Conservation (phyloP, 2,329 filamentous ascomycete species). For the Fusarium sp. region DNA sequence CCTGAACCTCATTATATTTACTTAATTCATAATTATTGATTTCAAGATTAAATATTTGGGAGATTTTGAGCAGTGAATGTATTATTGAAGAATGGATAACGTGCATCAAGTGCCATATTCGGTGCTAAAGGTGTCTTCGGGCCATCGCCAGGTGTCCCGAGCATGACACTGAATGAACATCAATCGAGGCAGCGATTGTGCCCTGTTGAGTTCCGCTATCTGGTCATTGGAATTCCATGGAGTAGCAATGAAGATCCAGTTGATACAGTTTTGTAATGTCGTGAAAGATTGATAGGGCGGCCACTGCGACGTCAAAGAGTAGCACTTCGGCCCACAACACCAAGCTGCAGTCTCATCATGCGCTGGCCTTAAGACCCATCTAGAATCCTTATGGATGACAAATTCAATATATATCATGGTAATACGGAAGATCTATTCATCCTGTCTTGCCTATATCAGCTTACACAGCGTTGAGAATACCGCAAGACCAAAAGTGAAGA, state of each 20-base stretch:
- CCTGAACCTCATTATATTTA: not conserved
- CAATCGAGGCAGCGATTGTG: fast-evolving
- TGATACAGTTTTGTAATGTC: fast-evolving
- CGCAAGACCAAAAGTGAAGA: no score
- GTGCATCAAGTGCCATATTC: no score
- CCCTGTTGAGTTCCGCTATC: fast-evolving
- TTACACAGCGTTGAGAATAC: not conserved
- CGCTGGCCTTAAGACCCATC: not conserved
- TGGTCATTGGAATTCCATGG: fast-evolving
- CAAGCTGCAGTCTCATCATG: no score
- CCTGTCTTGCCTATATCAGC: not conserved
- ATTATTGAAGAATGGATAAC: not conserved
- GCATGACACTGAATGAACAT: not conserved
- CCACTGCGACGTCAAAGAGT: not conserved
- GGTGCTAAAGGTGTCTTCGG: not conserved
- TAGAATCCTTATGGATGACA: not conserved
- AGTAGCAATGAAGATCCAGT: fast-evolving
- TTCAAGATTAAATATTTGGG: not conserved
- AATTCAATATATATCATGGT: not conserved
- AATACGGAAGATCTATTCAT: not conserved
- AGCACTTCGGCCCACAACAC: not conserved
- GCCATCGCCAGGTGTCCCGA: not conserved
- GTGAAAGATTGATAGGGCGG: not conserved
- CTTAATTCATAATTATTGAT: fast-evolving
- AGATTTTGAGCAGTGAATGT: no score